Percentiles rank a stretch among this genome's conserved stretches.
Conservation (phyloP, 768 basidiomycete species). For the Suillus weaverae region DNA sequence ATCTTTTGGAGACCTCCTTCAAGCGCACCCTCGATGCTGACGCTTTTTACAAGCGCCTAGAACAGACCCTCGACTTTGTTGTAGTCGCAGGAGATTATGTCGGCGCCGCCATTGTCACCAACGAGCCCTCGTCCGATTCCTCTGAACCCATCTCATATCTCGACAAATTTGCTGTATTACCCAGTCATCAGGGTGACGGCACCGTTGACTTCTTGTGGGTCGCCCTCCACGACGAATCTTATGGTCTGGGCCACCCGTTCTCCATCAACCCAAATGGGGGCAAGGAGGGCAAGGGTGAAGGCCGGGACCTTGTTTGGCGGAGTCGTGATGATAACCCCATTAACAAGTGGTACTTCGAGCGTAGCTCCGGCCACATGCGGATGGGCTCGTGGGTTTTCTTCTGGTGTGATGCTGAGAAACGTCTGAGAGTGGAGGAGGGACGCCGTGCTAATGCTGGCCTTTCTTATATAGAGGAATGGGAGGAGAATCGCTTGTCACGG, state of each 20-base stretch:
- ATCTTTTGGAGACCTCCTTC: constrained; percentile 89
- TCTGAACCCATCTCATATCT: constrained; percentile 76
- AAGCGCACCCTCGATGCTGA: constrained; percentile 65
- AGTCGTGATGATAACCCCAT: constrained; percentile 91
- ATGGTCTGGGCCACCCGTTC: constrained; percentile 90
- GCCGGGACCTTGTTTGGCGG: constrained; percentile 96
- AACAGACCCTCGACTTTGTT: constrained; percentile 80
- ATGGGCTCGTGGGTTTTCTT: constrained; percentile 91
- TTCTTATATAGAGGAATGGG: constrained; percentile 76
- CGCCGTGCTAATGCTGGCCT: constrained; percentile 61
- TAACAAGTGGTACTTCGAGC: constrained; percentile 99
- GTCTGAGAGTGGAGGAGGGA: constrained; percentile 68
- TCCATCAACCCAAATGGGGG: constrained; percentile 96
- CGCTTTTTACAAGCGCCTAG: constrained; percentile 79
- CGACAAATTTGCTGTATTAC: constrained; percentile 97
- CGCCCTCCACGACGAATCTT: constrained; percentile 96
- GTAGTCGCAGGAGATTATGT: constrained; percentile 95
- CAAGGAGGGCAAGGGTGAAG: constrained; percentile 83
- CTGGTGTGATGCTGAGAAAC: constrained; percentile 97
- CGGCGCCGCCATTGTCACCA: constrained; percentile 92
- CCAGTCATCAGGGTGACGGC: constrained; percentile 94
- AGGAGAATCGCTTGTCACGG: constrained; percentile 61
- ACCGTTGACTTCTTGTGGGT: constrained; percentile 99
- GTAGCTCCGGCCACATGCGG: constrained; percentile 86
- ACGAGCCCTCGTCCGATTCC: constrained; percentile 42